These are phyloP conservation scores for Cyclotella choctawhatcheeana DNA, from an alignment of 108 stramenopile species.

Conservation along the genomic window DNA sequence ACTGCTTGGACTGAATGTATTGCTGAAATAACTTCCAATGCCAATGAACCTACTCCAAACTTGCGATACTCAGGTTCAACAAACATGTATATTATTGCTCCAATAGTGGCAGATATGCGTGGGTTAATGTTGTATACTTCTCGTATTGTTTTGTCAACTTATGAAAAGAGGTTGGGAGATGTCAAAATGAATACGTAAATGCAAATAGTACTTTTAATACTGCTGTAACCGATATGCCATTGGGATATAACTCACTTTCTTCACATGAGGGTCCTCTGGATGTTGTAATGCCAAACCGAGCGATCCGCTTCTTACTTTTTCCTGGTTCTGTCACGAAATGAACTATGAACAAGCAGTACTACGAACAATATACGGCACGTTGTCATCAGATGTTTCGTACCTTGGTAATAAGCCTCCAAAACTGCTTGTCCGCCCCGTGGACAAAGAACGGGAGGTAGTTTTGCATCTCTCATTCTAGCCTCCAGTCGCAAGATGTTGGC, in stretches of 20 bases:
- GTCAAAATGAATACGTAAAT: not conserved
- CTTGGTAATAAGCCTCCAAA: conserved; percentile 64
- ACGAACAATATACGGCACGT: not conserved
- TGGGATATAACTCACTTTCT: conserved; percentile 39
- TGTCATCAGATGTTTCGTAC: conserved; percentile 11
- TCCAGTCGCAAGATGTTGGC: conserved; percentile 63
- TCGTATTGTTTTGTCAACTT: conserved; percentile 72
- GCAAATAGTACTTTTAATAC: not conserved
- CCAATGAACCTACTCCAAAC: conserved; percentile 61
- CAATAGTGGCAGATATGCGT: conserved; percentile 50
- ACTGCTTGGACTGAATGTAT: conserved; percentile 69
- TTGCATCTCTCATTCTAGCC: conserved; percentile 44
- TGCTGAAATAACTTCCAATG: conserved; percentile 74
- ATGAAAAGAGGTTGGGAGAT: not conserved
- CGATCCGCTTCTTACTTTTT: conserved; percentile 58
- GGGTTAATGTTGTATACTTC: conserved; percentile 58
- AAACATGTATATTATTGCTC: conserved; percentile 86
- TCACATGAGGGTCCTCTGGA: conserved; percentile 61
- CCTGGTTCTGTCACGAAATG: conserved; percentile 22
- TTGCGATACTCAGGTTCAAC: conserved; percentile 72
- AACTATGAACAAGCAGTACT: not conserved
- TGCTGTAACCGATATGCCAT: no score
- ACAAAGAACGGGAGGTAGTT: conserved; percentile 62
- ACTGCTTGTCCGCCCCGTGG: conserved; percentile 68
- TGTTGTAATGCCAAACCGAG: conserved; percentile 80